These are phyloP conservation scores for Peziza echinospora DNA, from an alignment of 495 filamentous ascomycete species.

Conservation along the genomic window DNA sequence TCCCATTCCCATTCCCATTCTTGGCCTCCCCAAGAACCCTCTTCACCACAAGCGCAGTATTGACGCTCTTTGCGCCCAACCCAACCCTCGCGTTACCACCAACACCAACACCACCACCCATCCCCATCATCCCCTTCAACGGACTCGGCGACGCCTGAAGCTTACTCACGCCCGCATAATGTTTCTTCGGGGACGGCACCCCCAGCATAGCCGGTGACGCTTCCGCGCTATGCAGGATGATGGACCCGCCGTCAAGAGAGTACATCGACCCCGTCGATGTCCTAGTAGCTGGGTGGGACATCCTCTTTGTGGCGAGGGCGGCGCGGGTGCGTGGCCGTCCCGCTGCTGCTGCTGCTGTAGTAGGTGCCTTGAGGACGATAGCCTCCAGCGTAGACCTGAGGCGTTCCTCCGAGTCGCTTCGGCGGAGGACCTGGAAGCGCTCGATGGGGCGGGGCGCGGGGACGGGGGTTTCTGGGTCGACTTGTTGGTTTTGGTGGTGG, in stretches of 20 bases:
- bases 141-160: conserved; percentile 10
- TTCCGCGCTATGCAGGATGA: conserved; percentile 4
- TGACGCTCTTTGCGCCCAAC: conserved; percentile 13
- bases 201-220: conserved; percentile 4
- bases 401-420: conserved; percentile 13
- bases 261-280: conserved; percentile 9
- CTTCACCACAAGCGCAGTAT: conserved; percentile 8
- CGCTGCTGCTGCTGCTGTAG: conserved; percentile 1
- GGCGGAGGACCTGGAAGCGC: conserved; percentile 8
- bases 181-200: conserved; percentile 5
- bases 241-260: conserved; percentile 7
- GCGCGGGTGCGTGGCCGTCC: conserved; percentile 4
- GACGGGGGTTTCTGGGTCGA: neutral
- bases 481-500: neutral
- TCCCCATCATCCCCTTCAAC: conserved; percentile 6
- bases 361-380: conserved; percentile 9
- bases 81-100: conserved; percentile 3
- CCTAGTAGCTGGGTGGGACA: conserved; percentile 12
- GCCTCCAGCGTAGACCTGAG: conserved; percentile 13
- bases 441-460: neutral
- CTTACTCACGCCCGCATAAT: conserved; percentile 8
- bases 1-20: no score
- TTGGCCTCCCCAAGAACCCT: conserved; percentile 4
- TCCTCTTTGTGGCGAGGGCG: conserved; percentile 3
- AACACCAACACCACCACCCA: no score